Evolutionary conservation across 163 green algal species (phyloP).

Genomic region (Scenedesmus sp.): DNA sequence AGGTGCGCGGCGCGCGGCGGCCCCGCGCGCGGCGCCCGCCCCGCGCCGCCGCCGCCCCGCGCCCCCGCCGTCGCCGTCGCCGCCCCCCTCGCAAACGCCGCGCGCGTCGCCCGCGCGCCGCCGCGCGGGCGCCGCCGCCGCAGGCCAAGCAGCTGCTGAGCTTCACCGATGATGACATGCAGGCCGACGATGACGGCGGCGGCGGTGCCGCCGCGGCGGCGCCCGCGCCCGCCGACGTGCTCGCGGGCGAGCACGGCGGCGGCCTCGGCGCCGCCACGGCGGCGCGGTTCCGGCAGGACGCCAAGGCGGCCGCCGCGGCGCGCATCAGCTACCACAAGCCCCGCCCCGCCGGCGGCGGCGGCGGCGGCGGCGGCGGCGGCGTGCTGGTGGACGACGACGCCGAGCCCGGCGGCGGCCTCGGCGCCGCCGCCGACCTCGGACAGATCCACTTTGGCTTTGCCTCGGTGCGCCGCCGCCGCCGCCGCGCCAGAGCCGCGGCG

Average conservation of each 20-base stretch:
- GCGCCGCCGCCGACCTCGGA: neutral
- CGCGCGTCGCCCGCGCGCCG: neutral
- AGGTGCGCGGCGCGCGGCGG: no score
- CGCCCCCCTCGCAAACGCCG: neutral
- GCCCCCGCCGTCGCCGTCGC: no score
- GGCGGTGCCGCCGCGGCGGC: neutral
- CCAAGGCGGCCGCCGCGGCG: slow-evolving; percentile 10
- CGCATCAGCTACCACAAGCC: slow-evolving; percentile 27
- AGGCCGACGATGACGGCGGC: neutral
- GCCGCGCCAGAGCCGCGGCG: no score
- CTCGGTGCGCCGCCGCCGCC: no score
- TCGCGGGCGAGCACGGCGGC: slow-evolving; percentile 11
- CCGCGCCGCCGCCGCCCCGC: no score
- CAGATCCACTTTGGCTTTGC: slow-evolving; percentile 47
- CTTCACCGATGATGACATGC: slow-evolving; percentile 35
- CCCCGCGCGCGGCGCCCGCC: no score
- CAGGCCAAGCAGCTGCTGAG: slow-evolving; percentile 23
- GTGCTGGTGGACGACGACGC: slow-evolving; percentile 28
- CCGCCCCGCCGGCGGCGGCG: neutral
- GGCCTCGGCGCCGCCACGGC: slow-evolving; percentile 14
- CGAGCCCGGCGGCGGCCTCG: neutral
- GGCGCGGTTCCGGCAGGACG: slow-evolving; percentile 12
- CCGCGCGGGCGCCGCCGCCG: neutral
- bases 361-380: neutral
- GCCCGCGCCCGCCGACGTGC: neutral